Evolutionary conservation across 2,329 filamentous ascomycete genomes (phyloP).

Genomic region (Paecilomyces sp.): DNA sequence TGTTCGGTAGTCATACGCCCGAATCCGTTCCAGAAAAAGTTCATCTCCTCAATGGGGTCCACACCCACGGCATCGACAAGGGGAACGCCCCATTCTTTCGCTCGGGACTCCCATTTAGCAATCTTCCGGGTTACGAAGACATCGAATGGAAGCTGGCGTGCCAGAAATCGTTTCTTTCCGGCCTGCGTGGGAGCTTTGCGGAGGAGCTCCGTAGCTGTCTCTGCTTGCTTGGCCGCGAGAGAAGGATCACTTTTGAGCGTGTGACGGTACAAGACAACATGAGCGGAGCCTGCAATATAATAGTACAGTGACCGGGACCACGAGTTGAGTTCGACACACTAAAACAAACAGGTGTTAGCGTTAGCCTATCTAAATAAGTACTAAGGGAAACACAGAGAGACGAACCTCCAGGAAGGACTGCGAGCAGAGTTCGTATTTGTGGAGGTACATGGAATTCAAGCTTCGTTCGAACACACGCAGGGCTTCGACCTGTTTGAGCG

Average conservation of each 20-base stretch:
- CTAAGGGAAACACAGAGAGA: conserved; percentile 6
- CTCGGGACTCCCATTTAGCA: conserved; percentile 76
- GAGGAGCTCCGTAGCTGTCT: conserved; percentile 62
- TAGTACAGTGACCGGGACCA: conserved; percentile 90
- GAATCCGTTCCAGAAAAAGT: conserved; percentile 85
- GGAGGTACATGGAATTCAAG: conserved; percentile 69
- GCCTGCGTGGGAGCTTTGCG: conserved; percentile 64
- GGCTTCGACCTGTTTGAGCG: conserved; percentile 82
- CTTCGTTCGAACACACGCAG: conserved; percentile 80
- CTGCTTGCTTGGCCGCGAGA: conserved; percentile 51
- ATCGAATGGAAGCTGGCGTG: conserved; percentile 82
- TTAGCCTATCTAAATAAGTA: conserved; percentile 4
- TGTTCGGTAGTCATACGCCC: conserved; percentile 67
- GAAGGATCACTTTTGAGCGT: conserved; percentile 17
- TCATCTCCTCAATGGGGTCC: conserved; percentile 81
- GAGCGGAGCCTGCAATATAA: conserved; percentile 72
- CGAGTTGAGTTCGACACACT: conserved; percentile 72
- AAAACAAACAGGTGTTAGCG: conserved; percentile 4
- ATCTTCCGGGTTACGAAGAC: conserved; percentile 77
- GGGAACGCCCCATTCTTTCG: conserved; percentile 58
- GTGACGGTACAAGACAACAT: conserved; percentile 72
- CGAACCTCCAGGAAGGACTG: conserved; percentile 60
- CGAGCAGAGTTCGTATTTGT: conserved; percentile 68
- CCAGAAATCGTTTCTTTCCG: conserved; percentile 86
- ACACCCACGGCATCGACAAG: conserved; percentile 75